Evolutionary conservation across 1,284 basidiomycete genomes (phyloP).

Genomic region (Singerocomus inundabilis): DNA sequence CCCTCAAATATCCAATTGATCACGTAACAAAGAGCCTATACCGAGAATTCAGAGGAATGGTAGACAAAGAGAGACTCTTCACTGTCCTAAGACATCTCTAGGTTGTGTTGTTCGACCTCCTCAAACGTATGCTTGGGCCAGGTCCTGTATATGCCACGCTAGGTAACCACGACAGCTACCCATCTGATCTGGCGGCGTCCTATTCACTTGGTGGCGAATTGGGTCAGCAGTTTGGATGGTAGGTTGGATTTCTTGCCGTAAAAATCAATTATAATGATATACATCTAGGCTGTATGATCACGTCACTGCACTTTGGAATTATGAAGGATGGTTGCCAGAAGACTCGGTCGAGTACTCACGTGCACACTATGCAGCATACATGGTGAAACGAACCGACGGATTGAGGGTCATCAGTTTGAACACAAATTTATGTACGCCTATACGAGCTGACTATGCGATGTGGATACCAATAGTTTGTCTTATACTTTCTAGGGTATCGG

Average conservation of each 20-base stretch:
- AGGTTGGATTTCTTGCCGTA: background rate
- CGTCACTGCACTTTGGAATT: conserved; percentile 64
- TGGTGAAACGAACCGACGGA: conserved; percentile 65
- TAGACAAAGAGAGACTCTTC: background rate
- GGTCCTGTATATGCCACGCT: conserved; percentile 71
- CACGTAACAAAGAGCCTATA: conserved; percentile 38
- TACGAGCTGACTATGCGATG: background rate
- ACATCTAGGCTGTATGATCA: conserved; percentile 70
- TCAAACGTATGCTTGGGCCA: conserved; percentile 57
- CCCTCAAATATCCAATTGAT: conserved; percentile 1
- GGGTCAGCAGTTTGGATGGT: conserved; percentile 66
- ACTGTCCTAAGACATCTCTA: conserved; percentile 25
- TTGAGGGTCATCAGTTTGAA: conserved; percentile 76
- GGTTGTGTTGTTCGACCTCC: conserved; percentile 64
- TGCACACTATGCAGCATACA: conserved; percentile 70
- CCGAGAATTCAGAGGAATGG: conserved; percentile 57
- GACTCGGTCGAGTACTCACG: conserved; percentile 57
- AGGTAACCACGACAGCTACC: conserved; percentile 65
- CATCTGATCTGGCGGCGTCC: conserved; percentile 39
- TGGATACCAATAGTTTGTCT: background rate
- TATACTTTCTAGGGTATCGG: conserved; percentile 20
- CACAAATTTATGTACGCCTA: conserved; percentile 65
- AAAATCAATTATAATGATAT: background rate
- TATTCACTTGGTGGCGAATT: conserved; percentile 53
- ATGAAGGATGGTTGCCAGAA: conserved; percentile 69